These are phyloP conservation scores for Oenanthe sinensis DNA, from an alignment of 129 eudicot genomes.

Conservation along the genomic window DNA sequence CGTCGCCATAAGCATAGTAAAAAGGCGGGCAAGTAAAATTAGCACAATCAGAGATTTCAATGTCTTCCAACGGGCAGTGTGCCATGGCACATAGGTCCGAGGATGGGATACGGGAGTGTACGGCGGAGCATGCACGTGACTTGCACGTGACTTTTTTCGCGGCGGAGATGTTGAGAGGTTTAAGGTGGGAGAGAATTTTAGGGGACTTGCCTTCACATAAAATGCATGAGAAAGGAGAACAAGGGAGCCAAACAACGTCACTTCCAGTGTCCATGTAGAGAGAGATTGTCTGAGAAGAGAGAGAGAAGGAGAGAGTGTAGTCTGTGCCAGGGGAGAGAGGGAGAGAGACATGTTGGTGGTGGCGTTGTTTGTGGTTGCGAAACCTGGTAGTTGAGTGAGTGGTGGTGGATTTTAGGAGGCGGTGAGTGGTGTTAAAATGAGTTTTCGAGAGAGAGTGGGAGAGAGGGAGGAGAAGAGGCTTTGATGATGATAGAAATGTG, in stretches of 20 bases:
- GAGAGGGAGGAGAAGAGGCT: slow-evolving; percentile 38
- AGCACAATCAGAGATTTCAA: slow-evolving; percentile 60
- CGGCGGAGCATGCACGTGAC: slow-evolving; percentile 69
- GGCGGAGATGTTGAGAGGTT: slow-evolving; percentile 39
- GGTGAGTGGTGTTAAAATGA: slow-evolving; percentile 39
- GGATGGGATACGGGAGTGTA: slow-evolving; percentile 46
- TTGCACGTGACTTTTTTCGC: slow-evolving; percentile 54
- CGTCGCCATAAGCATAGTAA: slow-evolving; percentile 90
- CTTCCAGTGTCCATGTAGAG: slow-evolving; percentile 92
- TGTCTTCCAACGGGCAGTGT: slow-evolving; percentile 61
- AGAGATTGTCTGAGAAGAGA: slow-evolving; percentile 43
- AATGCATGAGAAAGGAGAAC: slow-evolving; percentile 64
- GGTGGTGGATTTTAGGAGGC: slow-evolving; percentile 79
- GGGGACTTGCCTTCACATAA: slow-evolving; percentile 73
- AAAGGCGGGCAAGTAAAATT: slow-evolving; percentile 50
- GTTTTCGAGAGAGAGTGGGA: slow-evolving; percentile 51
- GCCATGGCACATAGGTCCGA: slow-evolving; percentile 86
- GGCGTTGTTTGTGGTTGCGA: slow-evolving; percentile 32
- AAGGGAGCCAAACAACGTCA: slow-evolving; percentile 90
- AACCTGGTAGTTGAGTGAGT: slow-evolving; percentile 66
- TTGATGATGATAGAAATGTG: slow-evolving; percentile 12
- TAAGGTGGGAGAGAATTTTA: slow-evolving; percentile 25
- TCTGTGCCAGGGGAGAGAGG: slow-evolving; percentile 76
- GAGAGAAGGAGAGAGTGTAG: slow-evolving; percentile 67
- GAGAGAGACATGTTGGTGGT: slow-evolving; percentile 41